These are phyloP conservation scores for Penicillium oxalicum DNA, from an alignment of 2,329 filamentous ascomycete genomes.

Conservation along the genomic window DNA sequence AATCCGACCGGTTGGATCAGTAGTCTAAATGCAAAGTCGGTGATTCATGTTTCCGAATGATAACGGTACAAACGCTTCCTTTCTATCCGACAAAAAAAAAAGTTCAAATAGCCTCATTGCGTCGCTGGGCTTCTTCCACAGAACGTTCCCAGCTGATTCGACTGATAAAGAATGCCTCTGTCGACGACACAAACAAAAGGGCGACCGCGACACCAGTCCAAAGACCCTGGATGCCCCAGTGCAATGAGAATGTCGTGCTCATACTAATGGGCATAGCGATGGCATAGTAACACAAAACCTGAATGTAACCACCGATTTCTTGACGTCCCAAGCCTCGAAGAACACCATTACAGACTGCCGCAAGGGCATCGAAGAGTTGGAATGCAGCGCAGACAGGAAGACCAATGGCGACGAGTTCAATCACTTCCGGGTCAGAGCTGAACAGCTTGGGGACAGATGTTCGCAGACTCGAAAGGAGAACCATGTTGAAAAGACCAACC, in stretches of 20 bases:
- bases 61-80: background rate
- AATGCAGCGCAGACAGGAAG: constrained; percentile 80
- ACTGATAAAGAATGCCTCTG: constrained; percentile 54
- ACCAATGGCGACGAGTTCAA: constrained; percentile 60
- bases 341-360: constrained; percentile 74
- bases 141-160: constrained; percentile 53
- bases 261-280: constrained; percentile 82
- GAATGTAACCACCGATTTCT: constrained; percentile 82
- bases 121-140: constrained; percentile 53
- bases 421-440: constrained; percentile 66
- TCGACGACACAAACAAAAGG: constrained; percentile 51
- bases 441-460: constrained; percentile 72
- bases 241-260: constrained; percentile 66
- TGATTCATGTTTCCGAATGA: too few relatives aligned
- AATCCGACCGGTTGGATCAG: too few relatives aligned
- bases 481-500: constrained; percentile 74
- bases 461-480: constrained; percentile 62
- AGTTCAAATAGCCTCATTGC: constrained; percentile 42
- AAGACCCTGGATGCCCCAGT: constrained; percentile 71
- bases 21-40: too few relatives aligned
- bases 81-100: constrained; percentile 16
- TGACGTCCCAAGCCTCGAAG: constrained; percentile 83
- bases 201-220: constrained; percentile 76
- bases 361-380: constrained; percentile 80
- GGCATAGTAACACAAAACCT: constrained; percentile 78